These are phyloP conservation scores for Aphanomyces stellatus DNA, from an alignment of 352 stramenopile genomes.

Conservation along the genomic window DNA sequence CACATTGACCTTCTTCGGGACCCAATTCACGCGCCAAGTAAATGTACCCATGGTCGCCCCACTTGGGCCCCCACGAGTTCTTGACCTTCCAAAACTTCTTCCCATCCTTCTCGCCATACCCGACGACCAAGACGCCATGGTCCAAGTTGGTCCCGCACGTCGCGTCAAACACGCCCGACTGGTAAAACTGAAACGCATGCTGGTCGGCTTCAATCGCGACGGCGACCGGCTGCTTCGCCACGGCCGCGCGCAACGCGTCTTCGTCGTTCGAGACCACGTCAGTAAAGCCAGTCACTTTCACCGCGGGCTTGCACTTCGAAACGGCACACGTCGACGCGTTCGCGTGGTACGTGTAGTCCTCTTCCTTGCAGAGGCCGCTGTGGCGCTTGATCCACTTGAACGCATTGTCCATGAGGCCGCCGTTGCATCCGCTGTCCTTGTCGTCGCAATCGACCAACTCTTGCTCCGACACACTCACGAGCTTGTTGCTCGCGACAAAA, in stretches of 20 bases:
- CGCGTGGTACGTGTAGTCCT: constrained; percentile 93
- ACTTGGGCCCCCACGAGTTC: constrained; percentile 94
- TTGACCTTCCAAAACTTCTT: constrained; percentile 93
- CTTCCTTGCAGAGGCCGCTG: constrained; percentile 89
- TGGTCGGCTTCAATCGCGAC: constrained; percentile 93
- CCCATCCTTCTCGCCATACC: constrained; percentile 87
- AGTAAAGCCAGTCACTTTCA: constrained; percentile 82
- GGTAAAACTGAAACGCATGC: constrained; percentile 96
- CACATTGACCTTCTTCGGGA: constrained; percentile 40
- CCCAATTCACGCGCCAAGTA: constrained; percentile 46
- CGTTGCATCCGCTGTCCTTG: constrained; percentile 94
- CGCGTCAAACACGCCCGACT: constrained; percentile 82
- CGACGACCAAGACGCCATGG: constrained; percentile 95
- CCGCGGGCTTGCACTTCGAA: constrained; percentile 69
- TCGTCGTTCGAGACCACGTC: constrained; percentile 83
- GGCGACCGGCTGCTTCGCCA: constrained; percentile 90
- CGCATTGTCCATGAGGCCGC: constrained; percentile 96
- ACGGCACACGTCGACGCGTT: constrained; percentile 51
- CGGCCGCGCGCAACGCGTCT: constrained; percentile 76
- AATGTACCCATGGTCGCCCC: constrained; percentile 88
- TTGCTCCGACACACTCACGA: constrained; percentile 94
- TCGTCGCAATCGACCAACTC: constrained; percentile 97
- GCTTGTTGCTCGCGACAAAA: constrained; percentile 87
- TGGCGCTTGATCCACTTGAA: constrained; percentile 93
- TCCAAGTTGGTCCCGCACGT: constrained; percentile 90